These are phyloP conservation scores for Citrullus mucosospermus DNA, from an alignment of 306 rosid species.

Conservation along the genomic window DNA sequence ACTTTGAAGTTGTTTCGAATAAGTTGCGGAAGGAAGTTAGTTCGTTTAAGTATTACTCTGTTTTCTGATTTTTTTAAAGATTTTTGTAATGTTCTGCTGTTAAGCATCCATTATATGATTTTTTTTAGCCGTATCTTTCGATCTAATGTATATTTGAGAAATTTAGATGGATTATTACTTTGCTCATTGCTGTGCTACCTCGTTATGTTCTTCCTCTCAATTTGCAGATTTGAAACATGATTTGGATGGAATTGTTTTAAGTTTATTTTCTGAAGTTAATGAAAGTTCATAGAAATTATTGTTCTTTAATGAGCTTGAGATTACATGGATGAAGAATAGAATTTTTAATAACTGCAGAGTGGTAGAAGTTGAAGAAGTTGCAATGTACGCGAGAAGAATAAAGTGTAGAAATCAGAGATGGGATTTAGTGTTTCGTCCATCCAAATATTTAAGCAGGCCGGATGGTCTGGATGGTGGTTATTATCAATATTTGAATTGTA, in stretches of 20 bases:
- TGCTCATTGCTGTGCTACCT: neutral
- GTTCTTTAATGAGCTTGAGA: neutral
- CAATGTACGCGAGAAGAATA: conserved; percentile 73
- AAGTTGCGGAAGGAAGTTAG: neutral
- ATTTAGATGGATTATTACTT: neutral
- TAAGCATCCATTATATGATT: neutral
- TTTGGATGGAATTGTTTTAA: neutral
- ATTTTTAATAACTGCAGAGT: neutral
- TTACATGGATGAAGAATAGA: neutral
- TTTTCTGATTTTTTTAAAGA: neutral
- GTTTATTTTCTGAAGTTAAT: neutral
- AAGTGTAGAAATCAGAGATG: conserved; percentile 55
- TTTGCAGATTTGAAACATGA: neutral
- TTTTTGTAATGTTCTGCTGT: neutral
- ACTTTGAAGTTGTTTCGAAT: neutral
- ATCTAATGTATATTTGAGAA: neutral
- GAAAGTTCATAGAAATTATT: neutral
- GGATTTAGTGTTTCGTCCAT: conserved; percentile 42
- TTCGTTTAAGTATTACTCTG: neutral
- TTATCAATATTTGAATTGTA: conserved; percentile 26
- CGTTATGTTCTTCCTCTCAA: neutral
- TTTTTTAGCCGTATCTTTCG: neutral
- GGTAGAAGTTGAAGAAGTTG: conserved; percentile 23
- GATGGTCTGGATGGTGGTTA: conserved; percentile 19
- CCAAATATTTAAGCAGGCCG: conserved; percentile 37